Conservation (phyloP, 176 grass and related monocot species). For the Ananas comosus region DNA sequence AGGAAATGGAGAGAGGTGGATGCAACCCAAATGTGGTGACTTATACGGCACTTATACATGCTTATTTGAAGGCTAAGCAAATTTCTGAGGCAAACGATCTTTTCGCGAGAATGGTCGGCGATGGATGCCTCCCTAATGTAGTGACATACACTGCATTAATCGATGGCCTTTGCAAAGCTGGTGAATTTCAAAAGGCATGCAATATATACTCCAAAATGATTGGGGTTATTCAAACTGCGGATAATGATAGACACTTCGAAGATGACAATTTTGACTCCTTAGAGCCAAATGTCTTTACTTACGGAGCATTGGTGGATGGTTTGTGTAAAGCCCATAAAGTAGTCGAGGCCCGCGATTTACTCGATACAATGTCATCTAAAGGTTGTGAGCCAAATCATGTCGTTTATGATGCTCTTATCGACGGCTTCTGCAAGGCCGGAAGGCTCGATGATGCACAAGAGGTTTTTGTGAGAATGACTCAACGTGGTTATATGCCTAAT, state of each 20-base stretch:
- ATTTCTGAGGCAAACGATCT: constrained; percentile 55
- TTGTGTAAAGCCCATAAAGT: constrained; percentile 95
- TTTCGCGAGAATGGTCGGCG: constrained; percentile 64
- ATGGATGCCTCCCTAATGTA: constrained; percentile 64
- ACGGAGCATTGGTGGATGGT: constrained; percentile 89
- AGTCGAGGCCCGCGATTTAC: constrained; percentile 51
- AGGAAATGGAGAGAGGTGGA: constrained; percentile 62
- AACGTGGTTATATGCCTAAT: constrained; percentile 61
- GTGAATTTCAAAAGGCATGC: constrained; percentile 59
- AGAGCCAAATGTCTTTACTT: constrained; percentile 82
- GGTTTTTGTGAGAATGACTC: constrained; percentile 76
- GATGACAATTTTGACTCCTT: constrained; percentile 9
- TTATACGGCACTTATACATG: constrained; percentile 89
- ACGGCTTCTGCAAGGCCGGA: constrained; percentile 85
- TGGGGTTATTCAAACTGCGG: constrained; percentile 39
- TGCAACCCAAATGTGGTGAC: constrained; percentile 80
- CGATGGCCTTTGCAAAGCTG: constrained; percentile 88
- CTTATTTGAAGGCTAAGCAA: constrained; percentile 79
- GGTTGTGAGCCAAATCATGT: constrained; percentile 78
- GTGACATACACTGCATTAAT: constrained; percentile 83
- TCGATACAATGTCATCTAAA: constrained; percentile 60
- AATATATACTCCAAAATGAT: constrained; percentile 65
- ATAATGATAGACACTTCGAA: constrained; percentile 54
- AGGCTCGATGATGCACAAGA: constrained; percentile 77
- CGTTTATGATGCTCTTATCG: constrained; percentile 84